Base-by-base conservation (phyloP, 805 yeast genomes). In the Starmerella tilneyi region DNA sequence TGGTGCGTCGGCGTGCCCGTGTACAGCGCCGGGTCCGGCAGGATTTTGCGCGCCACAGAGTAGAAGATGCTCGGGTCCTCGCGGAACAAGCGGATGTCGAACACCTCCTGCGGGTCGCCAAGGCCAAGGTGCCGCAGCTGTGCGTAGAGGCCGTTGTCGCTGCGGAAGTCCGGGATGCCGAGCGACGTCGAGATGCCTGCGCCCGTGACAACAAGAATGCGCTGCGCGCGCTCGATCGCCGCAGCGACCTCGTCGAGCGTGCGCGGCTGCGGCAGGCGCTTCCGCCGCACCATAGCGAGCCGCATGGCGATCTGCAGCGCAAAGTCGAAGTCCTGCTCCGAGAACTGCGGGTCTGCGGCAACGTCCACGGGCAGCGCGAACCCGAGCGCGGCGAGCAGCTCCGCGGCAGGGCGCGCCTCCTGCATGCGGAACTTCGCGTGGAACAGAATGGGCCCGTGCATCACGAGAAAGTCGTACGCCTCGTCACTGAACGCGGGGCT, bases 141-240 rank as follows among this genome's bases (percentile, higher is more conserved):
- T 1, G 84, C 71, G 62, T 86, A 86, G 44, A 86, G 73, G 40
- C 96, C 96, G 52, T 79, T 71, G n/a, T 84, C 77, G 0, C 95
- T 84, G 59, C 96, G 72, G 64, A 86, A 85, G 64, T 85, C 96
- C 0, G 96, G 96, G 44, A 85, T 86, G 7, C 96, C 96, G 44
- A 85, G 64, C 1, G 85, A 76, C 3, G 96, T 85, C 28, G 94
- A 82, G 44, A 86, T 84, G 20, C 96, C 96, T 0, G 96, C 96
- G 13, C 96, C 96, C 0, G 95, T 84, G 19, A 86, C 61, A 0
- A 86, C 86, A 47, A 88, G 57, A 9, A 86, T 71, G 32, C 75
- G 79, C 12, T 70, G 58, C 0, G 92, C 75, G 6, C 64, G 65
- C n/a, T 66, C 52, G 19, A 88, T 67, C 29, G 73, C 72, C 2